A percentile compares a stretch with the other conserved stretches of the same genome.
Evolutionary conservation across 2,329 filamentous ascomycete species (phyloP).

Genomic region (Myriangium duriaei): DNA sequence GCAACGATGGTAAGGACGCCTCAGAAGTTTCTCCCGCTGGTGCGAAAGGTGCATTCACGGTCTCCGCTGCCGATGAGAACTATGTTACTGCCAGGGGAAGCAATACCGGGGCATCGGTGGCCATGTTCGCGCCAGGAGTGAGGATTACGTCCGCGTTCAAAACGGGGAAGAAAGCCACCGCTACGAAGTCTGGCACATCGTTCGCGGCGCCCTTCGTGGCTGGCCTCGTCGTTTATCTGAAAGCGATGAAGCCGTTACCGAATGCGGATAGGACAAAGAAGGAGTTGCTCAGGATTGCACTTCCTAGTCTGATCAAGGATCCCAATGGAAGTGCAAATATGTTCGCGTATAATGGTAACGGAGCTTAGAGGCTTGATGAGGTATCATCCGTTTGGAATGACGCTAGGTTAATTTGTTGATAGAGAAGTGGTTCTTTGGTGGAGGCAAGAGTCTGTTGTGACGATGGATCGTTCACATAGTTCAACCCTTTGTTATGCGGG

Average conservation of each 20-base stretch:
- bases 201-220: slow-evolving; percentile 44
- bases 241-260: slow-evolving; percentile 8
- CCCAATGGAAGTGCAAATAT: not conserved
- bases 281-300: not conserved
- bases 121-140: slow-evolving; percentile 47
- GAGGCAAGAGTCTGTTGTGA: no score
- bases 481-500: no score
- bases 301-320: not conserved
- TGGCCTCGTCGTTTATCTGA: slow-evolving; percentile 40
- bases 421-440: no score
- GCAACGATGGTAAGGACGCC: slow-evolving; percentile 23
- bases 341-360: not conserved
- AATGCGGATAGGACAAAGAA: not conserved
- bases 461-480: no score
- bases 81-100: slow-evolving; percentile 29
- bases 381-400: no score
- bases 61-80: slow-evolving; percentile 33
- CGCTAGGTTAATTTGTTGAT: no score
- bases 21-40: not conserved
- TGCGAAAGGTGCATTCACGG: slow-evolving; percentile 31
- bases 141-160: slow-evolving; percentile 39
- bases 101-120: slow-evolving; percentile 40
- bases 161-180: slow-evolving; percentile 39
- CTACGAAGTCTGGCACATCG: slow-evolving; percentile 37
- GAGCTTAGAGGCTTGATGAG: no score